Evolutionary conservation across 2,329 filamentous ascomycete species (phyloP).

Genomic region (Colletotrichum orchidophilum): DNA sequence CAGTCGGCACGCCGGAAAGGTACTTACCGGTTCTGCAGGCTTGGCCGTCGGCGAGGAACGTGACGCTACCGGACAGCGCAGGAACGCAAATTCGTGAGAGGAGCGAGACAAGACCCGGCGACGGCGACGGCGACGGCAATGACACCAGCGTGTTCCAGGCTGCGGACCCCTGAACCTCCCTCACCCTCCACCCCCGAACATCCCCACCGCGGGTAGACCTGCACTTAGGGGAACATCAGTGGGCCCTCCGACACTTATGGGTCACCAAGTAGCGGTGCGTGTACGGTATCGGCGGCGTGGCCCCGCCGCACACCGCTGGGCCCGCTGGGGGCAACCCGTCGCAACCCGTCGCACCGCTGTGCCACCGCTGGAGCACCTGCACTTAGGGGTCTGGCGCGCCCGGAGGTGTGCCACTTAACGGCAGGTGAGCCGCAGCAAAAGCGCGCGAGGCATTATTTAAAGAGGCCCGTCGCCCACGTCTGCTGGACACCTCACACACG

Average conservation of each 20-base stretch:
- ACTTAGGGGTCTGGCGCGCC: constrained; percentile 35
- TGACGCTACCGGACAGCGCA: neutral
- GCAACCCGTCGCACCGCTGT: too few relatives aligned
- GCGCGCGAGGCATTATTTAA: constrained; percentile 30
- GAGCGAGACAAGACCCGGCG: too few relatives aligned
- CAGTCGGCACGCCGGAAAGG: neutral
- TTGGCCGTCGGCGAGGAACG: neutral
- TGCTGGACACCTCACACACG: constrained; percentile 12
- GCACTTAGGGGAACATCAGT: constrained; percentile 34
- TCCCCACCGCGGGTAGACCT: constrained; percentile 30
- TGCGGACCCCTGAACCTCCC: constrained; percentile 6
- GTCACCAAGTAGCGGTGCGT: too few relatives aligned
- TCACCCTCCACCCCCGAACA: neutral
- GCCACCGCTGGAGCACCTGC: constrained; percentile 32
- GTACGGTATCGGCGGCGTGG: neutral
- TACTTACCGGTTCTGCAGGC: too few relatives aligned
- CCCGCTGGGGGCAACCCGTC: too few relatives aligned
- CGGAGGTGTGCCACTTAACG: constrained; percentile 33
- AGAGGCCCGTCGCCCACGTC: constrained; percentile 14
- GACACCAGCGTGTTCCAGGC: constrained; percentile 16
- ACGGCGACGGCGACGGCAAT: neutral
- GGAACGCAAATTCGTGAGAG: neutral
- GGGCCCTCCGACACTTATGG: neutral
- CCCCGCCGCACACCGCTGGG: neutral
- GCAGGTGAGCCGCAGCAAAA: constrained; percentile 12